Base-by-base conservation (phyloP, 2,329 filamentous ascomycete species). In the Sporothrix protearum region DNA sequence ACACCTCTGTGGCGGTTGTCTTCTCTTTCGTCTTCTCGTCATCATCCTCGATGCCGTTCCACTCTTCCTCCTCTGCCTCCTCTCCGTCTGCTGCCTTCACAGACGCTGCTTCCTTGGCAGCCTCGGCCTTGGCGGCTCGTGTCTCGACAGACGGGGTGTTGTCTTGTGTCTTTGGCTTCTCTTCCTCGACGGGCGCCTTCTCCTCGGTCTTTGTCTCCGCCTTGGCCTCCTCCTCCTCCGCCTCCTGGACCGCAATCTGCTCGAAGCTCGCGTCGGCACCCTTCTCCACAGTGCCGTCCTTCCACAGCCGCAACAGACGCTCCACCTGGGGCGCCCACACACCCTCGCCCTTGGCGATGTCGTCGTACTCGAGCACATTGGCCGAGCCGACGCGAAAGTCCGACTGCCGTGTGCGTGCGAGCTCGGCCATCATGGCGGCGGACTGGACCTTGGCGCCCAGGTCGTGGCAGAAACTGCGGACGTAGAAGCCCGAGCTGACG, bases 401-500 rank as follows among this genome's bases (percentile, higher is more conserved):
- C 22, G 89, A 92, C 81, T 99, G 96, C 69, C 92, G 88, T 3
- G 89, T 91, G 70, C 96, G 90, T 71, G 91, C 87, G 25, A 99
- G 87, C 76, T 92, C 89, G 28, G 92, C 89, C 95, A 99, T 98
- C 75, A 96, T 85, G 45, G 87, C 96, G 30, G 92, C 89, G 14
- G 93, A 97, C 69, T 88, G 89, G 16, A 97, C 85, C 76, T 93
- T 93, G 75, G 89, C 85, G 28, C 95, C 96, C 3, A 99, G 86
- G 77, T 99, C 96, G 79, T 98, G 94, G 76, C 93, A 94, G 76
- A 99, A 89, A 72, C 92, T 96, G 74, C 96, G 91, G 16, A 99
- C 94, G 80, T 99, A 99, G 84, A 97, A 99, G 51, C 96, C 96
- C 0, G 94, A 97, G 1, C 94, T 94, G 68, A 97, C 95, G 0